Conservation (phyloP, 2,329 filamentous ascomycete genomes). For the Bipolaris bicolor region DNA sequence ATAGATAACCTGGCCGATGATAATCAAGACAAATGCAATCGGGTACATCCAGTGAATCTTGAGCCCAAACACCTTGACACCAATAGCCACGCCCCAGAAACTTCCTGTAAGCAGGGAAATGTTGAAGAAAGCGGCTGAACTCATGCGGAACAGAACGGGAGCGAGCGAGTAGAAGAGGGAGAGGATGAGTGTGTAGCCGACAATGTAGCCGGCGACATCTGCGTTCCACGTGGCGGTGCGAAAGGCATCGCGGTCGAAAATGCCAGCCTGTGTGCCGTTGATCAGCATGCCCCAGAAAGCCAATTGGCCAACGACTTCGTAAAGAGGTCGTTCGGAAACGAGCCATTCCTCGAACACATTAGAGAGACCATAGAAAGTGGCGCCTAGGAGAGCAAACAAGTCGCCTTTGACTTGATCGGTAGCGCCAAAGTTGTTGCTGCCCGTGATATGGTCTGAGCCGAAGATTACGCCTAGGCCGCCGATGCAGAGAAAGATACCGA, state of each 20-base stretch:
- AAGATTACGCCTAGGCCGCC: constrained; percentile 89
- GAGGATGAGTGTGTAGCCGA: constrained; percentile 87
- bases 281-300: constrained; percentile 87
- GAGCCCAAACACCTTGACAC: constrained; percentile 82
- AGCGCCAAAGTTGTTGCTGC: constrained; percentile 70
- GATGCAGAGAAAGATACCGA: constrained; percentile 87
- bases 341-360: constrained; percentile 97
- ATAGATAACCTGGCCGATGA: constrained; percentile 84
- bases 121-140: constrained; percentile 93
- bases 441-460: constrained; percentile 83
- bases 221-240: constrained; percentile 52
- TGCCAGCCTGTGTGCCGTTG: constrained; percentile 87
- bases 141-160: constrained; percentile 87
- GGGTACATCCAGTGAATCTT: constrained; percentile 89
- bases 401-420: constrained; percentile 86
- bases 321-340: constrained; percentile 82
- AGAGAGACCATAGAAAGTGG: constrained; percentile 86
- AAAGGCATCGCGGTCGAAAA: constrained; percentile 85
- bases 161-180: constrained; percentile 86
- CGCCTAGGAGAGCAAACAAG: constrained; percentile 86
- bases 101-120: constrained; percentile 92
- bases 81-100: constrained; percentile 96
- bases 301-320: constrained; percentile 92
- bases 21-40: constrained; percentile 91
- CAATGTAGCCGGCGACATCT: constrained; percentile 76